phyloP scores from a whole-genome alignment of 73 alveolate species.

The Paramecium tetraurelia region DNA sequence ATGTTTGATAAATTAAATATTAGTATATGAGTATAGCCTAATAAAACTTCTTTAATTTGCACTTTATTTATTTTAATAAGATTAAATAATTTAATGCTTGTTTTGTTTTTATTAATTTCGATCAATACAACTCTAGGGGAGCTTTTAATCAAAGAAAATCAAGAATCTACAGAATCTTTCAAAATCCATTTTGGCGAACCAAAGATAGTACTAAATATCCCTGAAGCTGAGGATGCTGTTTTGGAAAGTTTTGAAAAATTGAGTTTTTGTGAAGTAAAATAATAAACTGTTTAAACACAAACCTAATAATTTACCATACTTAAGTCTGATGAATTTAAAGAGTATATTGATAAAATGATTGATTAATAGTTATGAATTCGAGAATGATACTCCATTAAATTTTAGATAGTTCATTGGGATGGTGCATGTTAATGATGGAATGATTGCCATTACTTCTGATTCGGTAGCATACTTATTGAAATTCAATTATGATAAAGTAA shows the following conservation, averaged over 20 bases:
- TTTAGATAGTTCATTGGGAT: constrained; percentile 32
- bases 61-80: background rate
- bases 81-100: background rate
- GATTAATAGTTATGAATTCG: background rate
- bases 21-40: background rate
- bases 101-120: background rate
- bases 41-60: background rate
- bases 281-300: background rate
- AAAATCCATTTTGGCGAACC: background rate
- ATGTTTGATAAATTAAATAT: background rate
- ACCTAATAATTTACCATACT: constrained; percentile 9
- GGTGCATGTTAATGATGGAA: constrained; percentile 39
- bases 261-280: background rate
- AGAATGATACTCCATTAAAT: constrained; percentile 39
- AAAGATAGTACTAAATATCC: background rate
- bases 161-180: background rate
- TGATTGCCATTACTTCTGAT: constrained; percentile 41
- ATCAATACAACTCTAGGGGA: background rate
- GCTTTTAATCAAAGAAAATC: background rate
- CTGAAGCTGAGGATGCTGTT: background rate
- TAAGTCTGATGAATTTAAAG: background rate
- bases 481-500: background rate
- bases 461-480: background rate
- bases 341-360: background rate
- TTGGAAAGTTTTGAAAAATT: background rate